Percentiles rank a stretch among this genome's conserved stretches.
Conservation (phyloP, 2,329 filamentous ascomycete species). For the Beauveria bassiana region DNA sequence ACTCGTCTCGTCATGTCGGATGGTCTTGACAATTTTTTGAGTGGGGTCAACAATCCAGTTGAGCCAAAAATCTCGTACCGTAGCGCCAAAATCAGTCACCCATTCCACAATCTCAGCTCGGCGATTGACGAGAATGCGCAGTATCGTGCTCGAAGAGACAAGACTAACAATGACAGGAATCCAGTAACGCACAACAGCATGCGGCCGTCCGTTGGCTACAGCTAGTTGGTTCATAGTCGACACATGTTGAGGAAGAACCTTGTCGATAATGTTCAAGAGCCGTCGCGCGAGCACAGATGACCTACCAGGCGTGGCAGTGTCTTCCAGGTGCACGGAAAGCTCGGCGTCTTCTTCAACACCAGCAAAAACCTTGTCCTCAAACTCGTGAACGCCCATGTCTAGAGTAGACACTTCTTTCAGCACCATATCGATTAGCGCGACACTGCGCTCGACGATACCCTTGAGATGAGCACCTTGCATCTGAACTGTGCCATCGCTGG, state of each 20-base stretch:
- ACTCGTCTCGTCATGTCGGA: conserved; percentile 83
- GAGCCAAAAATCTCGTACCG: conserved; percentile 80
- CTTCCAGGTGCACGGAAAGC: conserved; percentile 44
- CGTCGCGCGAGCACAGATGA: conserved; percentile 57
- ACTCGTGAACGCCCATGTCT: conserved; percentile 54
- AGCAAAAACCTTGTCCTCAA: conserved; percentile 58
- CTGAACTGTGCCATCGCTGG: conserved; percentile 50
- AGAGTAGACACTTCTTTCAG: conserved; percentile 61
- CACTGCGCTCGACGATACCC: conserved; percentile 68
- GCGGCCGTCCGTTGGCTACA: conserved; percentile 64
- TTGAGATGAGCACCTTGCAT: conserved; percentile 51
- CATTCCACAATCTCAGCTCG: conserved; percentile 72
- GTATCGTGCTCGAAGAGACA: conserved; percentile 78
- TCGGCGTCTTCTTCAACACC: conserved; percentile 55
- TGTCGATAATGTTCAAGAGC: conserved; percentile 60
- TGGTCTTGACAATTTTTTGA: conserved; percentile 78
- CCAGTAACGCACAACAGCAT: conserved; percentile 77
- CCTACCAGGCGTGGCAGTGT: conserved; percentile 36
- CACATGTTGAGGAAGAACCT: conserved; percentile 61
- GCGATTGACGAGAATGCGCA: conserved; percentile 67
- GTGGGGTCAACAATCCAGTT: conserved; percentile 93
- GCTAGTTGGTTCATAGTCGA: conserved; percentile 48
- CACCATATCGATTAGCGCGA: conserved; percentile 80
- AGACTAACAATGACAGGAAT: conserved; percentile 64
- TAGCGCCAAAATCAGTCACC: conserved; percentile 71